These are phyloP conservation scores for Coemansia sp. DNA, from an alignment of 192 early-diverging fungal genomes.

Conservation along the genomic window DNA sequence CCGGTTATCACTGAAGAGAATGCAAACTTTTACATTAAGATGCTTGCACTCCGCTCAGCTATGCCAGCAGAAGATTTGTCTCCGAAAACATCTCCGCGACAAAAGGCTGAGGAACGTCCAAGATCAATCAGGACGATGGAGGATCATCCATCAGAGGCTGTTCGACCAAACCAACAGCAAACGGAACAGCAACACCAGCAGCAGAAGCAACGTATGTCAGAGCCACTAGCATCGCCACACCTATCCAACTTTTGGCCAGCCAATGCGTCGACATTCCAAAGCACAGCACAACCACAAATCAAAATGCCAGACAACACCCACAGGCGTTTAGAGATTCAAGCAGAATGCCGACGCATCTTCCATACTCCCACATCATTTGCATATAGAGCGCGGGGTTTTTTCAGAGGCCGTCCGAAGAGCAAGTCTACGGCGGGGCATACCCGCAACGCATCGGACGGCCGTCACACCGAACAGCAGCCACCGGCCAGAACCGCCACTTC, in stretches of 20 bases:
- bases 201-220: not conserved
- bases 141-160: not conserved
- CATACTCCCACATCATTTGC: not conserved
- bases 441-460: constrained; percentile 14
- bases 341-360: constrained; percentile 5
- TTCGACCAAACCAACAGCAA: not conserved
- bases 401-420: constrained; percentile 22
- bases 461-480: constrained; percentile 5
- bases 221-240: not conserved
- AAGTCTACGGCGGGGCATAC: constrained; percentile 3
- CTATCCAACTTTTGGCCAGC: constrained; percentile 25
- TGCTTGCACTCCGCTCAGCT: constrained; percentile 31
- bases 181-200: not conserved
- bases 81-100: constrained; percentile 13
- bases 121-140: not conserved
- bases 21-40: constrained; percentile 25
- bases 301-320: not conserved
- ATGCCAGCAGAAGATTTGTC: constrained; percentile 25
- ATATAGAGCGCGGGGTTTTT: constrained; percentile 16
- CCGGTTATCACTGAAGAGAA: constrained; percentile 28
- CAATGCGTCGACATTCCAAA: not conserved
- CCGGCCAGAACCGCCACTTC: not conserved
- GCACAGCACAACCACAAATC: not conserved
- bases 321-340: constrained; percentile 1
- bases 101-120: not conserved